Conservation (phyloP, 495 filamentous ascomycete species). For the Tuber microsphaerosporum region DNA sequence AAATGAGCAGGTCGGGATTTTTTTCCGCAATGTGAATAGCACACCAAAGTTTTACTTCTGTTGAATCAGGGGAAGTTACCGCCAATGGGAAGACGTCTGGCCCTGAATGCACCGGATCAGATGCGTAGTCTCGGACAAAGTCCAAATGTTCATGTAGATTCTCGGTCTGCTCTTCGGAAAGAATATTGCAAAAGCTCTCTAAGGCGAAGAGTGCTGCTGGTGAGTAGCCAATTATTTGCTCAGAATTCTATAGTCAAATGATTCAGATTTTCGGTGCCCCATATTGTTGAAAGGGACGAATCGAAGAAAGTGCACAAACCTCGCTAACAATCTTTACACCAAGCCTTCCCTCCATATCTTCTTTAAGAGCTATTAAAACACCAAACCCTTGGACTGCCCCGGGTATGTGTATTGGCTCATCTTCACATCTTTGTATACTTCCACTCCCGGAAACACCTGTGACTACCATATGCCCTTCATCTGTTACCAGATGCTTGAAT, state of each 20-base stretch:
- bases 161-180: slow-evolving; percentile 74
- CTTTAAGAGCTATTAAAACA: slow-evolving; percentile 65
- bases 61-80: slow-evolving; percentile 50
- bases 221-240: slow-evolving; percentile 66
- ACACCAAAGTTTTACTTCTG: slow-evolving; percentile 70
- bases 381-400: slow-evolving; percentile 88
- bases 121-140: slow-evolving; percentile 63
- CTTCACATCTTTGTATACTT: slow-evolving; percentile 71
- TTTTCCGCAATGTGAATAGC: slow-evolving; percentile 64
- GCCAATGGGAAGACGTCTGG: slow-evolving; percentile 81
- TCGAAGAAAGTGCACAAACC: slow-evolving; percentile 25
- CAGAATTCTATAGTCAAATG: slow-evolving; percentile 53
- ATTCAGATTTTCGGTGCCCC: slow-evolving; percentile 9
- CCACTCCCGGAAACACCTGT: slow-evolving; percentile 60
- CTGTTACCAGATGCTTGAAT: slow-evolving; percentile 72
- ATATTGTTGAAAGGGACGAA: neutral
- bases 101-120: slow-evolving; percentile 44
- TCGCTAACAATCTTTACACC: slow-evolving; percentile 76
- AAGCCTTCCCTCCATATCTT: slow-evolving; percentile 56
- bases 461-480: slow-evolving; percentile 77
- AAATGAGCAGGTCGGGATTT: slow-evolving; percentile 67
- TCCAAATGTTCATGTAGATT: slow-evolving; percentile 79
- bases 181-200: slow-evolving; percentile 67
- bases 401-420: slow-evolving; percentile 88
- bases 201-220: slow-evolving; percentile 71